These are phyloP conservation scores for Paspalum vaginatum DNA, from an alignment of 176 grass and related monocot species.

Conservation along the genomic window DNA sequence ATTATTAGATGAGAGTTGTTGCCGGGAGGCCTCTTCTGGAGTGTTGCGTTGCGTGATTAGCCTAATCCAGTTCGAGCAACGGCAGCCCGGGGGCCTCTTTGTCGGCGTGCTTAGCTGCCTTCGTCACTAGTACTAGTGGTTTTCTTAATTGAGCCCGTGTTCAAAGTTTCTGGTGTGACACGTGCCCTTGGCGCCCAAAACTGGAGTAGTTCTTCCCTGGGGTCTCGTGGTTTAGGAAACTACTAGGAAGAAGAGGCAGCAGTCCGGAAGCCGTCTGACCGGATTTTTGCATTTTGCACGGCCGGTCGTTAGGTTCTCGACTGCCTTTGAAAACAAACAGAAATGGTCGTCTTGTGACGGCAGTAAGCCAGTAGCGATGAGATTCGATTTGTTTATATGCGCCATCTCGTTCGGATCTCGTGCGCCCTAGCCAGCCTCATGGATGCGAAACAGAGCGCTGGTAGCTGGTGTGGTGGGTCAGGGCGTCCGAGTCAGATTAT, in stretches of 20 bases:
- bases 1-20: no score
- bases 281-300: neutral
- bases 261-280: neutral
- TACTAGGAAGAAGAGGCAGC: slow-evolving; percentile 1
- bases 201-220: neutral
- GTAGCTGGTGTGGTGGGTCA: neutral
- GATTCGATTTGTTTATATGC: no score
- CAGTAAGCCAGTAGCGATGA: no score
- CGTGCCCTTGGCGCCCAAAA: neutral
- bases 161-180: neutral
- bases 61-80: neutral
- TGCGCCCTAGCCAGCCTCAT: slow-evolving; percentile 5
- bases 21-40: neutral
- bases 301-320: slow-evolving; percentile 8
- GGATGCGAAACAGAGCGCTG: neutral
- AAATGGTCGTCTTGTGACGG: neutral
- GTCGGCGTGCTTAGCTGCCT: neutral
- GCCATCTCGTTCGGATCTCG: slow-evolving; percentile 16
- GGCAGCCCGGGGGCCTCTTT: neutral
- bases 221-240: slow-evolving; percentile 31
- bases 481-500: slow-evolving; percentile 5
- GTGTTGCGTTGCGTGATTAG: neutral
- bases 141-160: neutral
- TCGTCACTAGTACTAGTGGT: neutral
- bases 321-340: neutral